Evolutionary conservation across 208 protist species (phyloP).

Genomic region (Trypanosomatidae sp.): DNA sequence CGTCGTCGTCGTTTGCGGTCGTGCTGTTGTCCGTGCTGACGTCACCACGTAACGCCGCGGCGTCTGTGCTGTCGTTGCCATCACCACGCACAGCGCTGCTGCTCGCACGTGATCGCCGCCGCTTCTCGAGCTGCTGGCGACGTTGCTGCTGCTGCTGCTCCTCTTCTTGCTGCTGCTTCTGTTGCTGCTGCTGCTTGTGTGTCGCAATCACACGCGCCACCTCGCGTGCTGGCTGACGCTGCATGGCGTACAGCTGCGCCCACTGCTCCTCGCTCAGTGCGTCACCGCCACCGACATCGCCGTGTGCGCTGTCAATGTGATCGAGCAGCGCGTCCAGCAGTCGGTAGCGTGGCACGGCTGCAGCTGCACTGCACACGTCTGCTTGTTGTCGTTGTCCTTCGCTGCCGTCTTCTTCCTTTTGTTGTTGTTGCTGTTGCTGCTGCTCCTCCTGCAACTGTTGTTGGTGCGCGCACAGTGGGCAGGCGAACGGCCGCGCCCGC

Average conservation of each 20-base stretch:
- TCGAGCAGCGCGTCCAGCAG: slow-evolving; percentile 45
- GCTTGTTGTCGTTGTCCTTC: neutral
- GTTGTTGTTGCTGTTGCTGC: neutral
- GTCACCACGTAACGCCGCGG: too few species aligned
- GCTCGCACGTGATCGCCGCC: too few species aligned
- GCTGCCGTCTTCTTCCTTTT: neutral
- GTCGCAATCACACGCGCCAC: neutral
- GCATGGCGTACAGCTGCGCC: slow-evolving; percentile 15
- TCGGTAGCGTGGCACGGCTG: slow-evolving; percentile 16
- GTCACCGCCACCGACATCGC: slow-evolving; percentile 1
- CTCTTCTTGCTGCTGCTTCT: too few species aligned
- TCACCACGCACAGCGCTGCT: too few species aligned
- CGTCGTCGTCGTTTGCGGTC: neutral
- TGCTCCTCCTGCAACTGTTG: neutral
- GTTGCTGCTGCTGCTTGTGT: too few species aligned
- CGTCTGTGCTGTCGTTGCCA: too few species aligned
- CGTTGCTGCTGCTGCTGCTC: neutral
- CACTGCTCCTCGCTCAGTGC: slow-evolving; percentile 21
- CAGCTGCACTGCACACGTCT: neutral
- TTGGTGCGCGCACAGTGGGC: slow-evolving; percentile 9
- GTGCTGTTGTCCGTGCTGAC: neutral
- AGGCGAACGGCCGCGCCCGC: slow-evolving; percentile 6
- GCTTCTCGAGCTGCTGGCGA: too few species aligned
- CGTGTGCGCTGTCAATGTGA: slow-evolving; percentile 34
- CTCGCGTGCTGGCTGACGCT: slow-evolving; percentile 3